These are phyloP conservation scores for Hagleromyces aurorensis DNA, from an alignment of 805 yeast species.

Conservation along the genomic window DNA sequence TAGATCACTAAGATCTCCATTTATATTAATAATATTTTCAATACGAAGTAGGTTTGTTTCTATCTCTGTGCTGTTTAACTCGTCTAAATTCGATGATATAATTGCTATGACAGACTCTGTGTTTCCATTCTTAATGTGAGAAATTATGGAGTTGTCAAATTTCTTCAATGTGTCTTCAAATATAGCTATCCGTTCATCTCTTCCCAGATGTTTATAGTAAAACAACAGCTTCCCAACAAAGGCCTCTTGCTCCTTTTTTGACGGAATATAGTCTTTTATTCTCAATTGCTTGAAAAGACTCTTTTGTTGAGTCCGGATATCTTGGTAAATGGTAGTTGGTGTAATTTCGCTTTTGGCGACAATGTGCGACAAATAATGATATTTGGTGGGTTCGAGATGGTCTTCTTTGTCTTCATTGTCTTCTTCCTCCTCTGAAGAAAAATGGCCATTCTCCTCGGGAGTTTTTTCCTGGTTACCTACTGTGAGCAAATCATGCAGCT, in stretches of 20 bases:
- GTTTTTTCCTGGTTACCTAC: slow-evolving; percentile 12
- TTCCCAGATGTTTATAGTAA: slow-evolving; percentile 22
- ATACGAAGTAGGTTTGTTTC: slow-evolving; percentile 20
- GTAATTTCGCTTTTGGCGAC: slow-evolving; percentile 18
- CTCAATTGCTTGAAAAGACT: slow-evolving; percentile 17
- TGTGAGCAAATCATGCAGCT: slow-evolving; percentile 1
- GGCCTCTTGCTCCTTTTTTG: slow-evolving; percentile 18
- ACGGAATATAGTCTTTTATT: slow-evolving; percentile 16
- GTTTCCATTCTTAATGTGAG: slow-evolving; percentile 4
- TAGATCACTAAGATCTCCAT: slow-evolving; percentile 4
- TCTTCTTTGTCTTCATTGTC: slow-evolving; percentile 11
- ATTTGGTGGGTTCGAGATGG: slow-evolving; percentile 23
- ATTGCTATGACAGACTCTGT: slow-evolving; percentile 4
- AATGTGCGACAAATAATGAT: slow-evolving; percentile 29
- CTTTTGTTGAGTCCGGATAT: slow-evolving; percentile 20
- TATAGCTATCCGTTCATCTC: slow-evolving; percentile 11
- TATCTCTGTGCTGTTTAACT: slow-evolving; percentile 10
- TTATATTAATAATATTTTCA: slow-evolving; percentile 16
- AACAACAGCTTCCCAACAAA: slow-evolving; percentile 23
- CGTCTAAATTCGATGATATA: slow-evolving; percentile 1
- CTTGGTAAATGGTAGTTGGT: slow-evolving; percentile 20
- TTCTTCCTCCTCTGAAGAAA: slow-evolving; percentile 5
- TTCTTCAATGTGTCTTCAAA: slow-evolving; percentile 12
- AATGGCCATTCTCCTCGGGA: slow-evolving; percentile 8
- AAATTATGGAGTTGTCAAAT: slow-evolving; percentile 3